Evolutionary conservation across 192 early-diverging fungal species (phyloP).

Genomic region (Dimargaris cristalligena): DNA sequence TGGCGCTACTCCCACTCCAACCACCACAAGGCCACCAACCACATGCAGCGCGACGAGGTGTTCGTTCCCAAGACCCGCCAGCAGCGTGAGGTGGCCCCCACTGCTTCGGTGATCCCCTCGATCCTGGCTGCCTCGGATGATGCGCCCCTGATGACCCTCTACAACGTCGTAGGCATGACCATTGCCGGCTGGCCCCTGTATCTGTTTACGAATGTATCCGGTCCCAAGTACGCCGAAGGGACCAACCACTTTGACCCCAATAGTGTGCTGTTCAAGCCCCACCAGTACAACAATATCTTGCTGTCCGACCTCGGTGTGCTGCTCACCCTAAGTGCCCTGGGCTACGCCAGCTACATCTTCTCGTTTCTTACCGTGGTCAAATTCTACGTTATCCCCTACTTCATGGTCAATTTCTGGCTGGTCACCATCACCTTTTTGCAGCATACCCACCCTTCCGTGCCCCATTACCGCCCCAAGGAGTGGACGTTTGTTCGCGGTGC

Average conservation of each 20-base stretch:
- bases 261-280: conserved; percentile 60
- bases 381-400: conserved; percentile 84
- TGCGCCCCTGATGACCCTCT: conserved; percentile 48
- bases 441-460: conserved; percentile 75
- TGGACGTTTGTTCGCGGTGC: conserved; percentile 93
- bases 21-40: conserved; percentile 84
- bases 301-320: conserved; percentile 60
- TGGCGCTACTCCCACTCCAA: conserved; percentile 83
- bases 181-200: conserved; percentile 83
- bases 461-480: conserved; percentile 68
- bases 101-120: conserved; percentile 21
- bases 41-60: conserved; percentile 86
- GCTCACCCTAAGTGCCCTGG: conserved; percentile 31
- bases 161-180: conserved; percentile 48
- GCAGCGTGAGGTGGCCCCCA: conserved; percentile 31
- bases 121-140: conserved; percentile 37
- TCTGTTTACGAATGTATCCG: conserved; percentile 57
- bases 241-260: conserved; percentile 78
- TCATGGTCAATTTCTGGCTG: conserved; percentile 88
- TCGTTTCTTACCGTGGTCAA: conserved; percentile 44
- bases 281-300: conserved; percentile 51
- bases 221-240: conserved; percentile 54
- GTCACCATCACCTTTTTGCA: conserved; percentile 92
- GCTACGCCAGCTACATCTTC: conserved; percentile 29
- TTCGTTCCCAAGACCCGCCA: conserved; percentile 73